Evolutionary conservation across 2,329 filamentous ascomycete species (phyloP).

Genomic region (Polytolypa hystricis): DNA sequence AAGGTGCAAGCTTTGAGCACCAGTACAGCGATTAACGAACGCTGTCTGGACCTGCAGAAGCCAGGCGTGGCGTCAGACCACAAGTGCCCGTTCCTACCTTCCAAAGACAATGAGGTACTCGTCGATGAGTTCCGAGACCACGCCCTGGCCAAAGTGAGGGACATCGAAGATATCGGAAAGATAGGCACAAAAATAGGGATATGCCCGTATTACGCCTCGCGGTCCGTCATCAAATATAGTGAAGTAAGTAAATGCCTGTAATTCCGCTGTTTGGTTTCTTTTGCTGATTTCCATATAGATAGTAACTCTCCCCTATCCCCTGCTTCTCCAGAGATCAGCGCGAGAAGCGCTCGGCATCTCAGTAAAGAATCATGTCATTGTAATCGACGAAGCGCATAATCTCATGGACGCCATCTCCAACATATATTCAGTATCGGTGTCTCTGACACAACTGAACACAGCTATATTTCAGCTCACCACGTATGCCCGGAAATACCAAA

Average conservation of each 20-base stretch:
- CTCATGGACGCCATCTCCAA: slow-evolving; percentile 88
- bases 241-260: slow-evolving; percentile 41
- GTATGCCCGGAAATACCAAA: slow-evolving; percentile 81
- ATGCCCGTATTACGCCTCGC: slow-evolving; percentile 94
- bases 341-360: slow-evolving; percentile 79
- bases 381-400: slow-evolving; percentile 96
- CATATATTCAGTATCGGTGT: slow-evolving; percentile 71
- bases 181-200: slow-evolving; percentile 69
- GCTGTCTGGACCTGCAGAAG: slow-evolving; percentile 82
- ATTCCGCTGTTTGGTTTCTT: slow-evolving; percentile 2
- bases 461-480: slow-evolving; percentile 65
- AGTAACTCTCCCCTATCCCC: slow-evolving; percentile 80
- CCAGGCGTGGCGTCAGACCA: slow-evolving; percentile 49
- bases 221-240: slow-evolving; percentile 66
- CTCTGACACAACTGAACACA: slow-evolving; percentile 58
- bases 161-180: slow-evolving; percentile 80
- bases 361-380: slow-evolving; percentile 77
- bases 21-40: slow-evolving; percentile 79
- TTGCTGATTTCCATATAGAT: slow-evolving; percentile 40
- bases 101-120: slow-evolving; percentile 59
- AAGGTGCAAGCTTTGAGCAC: slow-evolving; percentile 59
- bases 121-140: slow-evolving; percentile 77
- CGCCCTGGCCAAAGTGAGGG: slow-evolving; percentile 69
- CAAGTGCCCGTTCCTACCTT: slow-evolving; percentile 66
- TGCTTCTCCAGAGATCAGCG: slow-evolving; percentile 76